A percentile compares a stretch with the other conserved stretches of the same genome.
phyloP scores from a whole-genome alignment of 2,329 filamentous ascomycete genomes.

The Alternaria conjuncta region DNA sequence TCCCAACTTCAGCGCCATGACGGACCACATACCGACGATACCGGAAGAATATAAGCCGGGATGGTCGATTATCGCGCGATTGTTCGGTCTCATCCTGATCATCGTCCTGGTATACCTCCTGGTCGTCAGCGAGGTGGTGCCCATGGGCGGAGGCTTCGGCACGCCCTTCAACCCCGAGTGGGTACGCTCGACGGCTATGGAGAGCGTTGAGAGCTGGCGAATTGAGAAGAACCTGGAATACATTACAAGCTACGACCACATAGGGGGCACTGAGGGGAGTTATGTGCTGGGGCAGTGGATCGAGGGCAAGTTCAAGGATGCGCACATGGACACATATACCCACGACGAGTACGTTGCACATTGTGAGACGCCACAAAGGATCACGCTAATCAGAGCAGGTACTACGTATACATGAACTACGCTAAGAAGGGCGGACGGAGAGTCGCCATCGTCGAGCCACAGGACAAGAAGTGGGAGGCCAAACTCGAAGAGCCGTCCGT shows the following conservation, averaged over 20 bases:
- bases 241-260: conserved; percentile 83
- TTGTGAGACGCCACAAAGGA: background rate
- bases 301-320: conserved; percentile 74
- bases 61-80: conserved; percentile 73
- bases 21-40: conserved; percentile 49
- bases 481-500: conserved; percentile 81
- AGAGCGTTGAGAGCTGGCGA: conserved; percentile 69
- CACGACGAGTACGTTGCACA: conserved; percentile 65
- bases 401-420: conserved; percentile 91
- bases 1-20: conserved; percentile 34
- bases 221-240: conserved; percentile 74
- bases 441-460: conserved; percentile 78
- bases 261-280: conserved; percentile 94
- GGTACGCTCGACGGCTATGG: conserved; percentile 76
- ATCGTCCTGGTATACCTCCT: conserved; percentile 81
- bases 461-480: conserved; percentile 76
- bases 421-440: conserved; percentile 77
- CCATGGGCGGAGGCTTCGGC: conserved; percentile 62
- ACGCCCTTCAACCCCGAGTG: conserved; percentile 84
- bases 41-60: conserved; percentile 59
- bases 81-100: conserved; percentile 77
- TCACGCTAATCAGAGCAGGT: conserved; percentile 50
- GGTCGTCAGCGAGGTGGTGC: conserved; percentile 85
- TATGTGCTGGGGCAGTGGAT: conserved; percentile 86
- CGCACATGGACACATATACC: conserved; percentile 75